Base-by-base conservation (phyloP, 805 yeast species). In the Ogataea methanolica region DNA sequence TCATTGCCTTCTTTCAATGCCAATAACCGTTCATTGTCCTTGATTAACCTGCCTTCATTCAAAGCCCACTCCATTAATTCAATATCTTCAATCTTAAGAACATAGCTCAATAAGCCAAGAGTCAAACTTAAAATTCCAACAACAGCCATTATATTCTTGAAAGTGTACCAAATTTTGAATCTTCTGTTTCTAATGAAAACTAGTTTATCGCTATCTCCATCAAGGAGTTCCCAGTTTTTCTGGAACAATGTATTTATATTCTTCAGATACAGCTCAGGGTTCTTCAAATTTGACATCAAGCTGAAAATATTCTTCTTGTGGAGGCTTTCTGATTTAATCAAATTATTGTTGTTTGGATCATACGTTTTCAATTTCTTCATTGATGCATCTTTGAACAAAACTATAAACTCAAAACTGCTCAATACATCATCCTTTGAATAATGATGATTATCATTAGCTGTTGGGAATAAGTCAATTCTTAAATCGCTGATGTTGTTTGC, bases 181-280 rank as follows among this genome's bases (percentile, higher is more conserved):
- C 50, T 36, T 39, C 46, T 53, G 37, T 47, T 49, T 39, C 78
- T 66, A 40, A 68, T 70, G 51, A 77, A 74, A 12, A 77, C 67
- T 22, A 78, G 54, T 39, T 65, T 62, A 3, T 63, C 61, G 5
- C 63, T 65, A 33, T 78, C 76, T 26, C 79, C 73, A 4, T 82
- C 87, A 33, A 80, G 66, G n/a, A 82, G 67, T 46, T 64, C 70
- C 85, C 85, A 83, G 12, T 71, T 71, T 21, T 62, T 59, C 22
- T 60, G 63, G 45, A 78, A 76, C 39, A 81, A 65, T 49, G 63
- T 70, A 42, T 67, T 70, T 8, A 82, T 63, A 7, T 56, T 49
- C 17, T 66, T 64, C 41, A 70, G 59, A 29, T 68, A 67, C 15
- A 52, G 43, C 22, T 64, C 68, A 39, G 74, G 66, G 12, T 72